Evolutionary conservation across 176 grass and related monocot genomes (phyloP).

Genomic region (Aegilops speltoides): DNA sequence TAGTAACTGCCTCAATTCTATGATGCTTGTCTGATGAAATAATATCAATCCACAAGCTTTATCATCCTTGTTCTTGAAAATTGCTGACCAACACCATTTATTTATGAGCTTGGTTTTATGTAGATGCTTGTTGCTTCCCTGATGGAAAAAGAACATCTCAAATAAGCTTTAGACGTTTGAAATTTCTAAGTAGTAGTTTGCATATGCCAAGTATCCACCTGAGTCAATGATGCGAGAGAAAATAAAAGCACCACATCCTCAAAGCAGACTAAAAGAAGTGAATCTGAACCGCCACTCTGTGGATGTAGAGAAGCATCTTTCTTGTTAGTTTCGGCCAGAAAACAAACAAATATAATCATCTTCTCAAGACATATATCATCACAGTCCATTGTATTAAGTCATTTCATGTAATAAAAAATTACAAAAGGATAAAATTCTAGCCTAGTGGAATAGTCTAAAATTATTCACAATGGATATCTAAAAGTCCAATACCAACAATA

Average conservation of each 20-base stretch:
- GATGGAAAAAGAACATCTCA: conserved; percentile 23
- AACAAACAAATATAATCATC: too few relatives aligned
- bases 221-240: conserved; percentile 57
- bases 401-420: too few relatives aligned
- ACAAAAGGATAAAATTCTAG: too few relatives aligned
- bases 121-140: conserved; percentile 65
- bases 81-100: conserved; percentile 70
- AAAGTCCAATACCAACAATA: too few relatives aligned
- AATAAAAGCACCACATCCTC: conserved; percentile 59
- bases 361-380: too few relatives aligned
- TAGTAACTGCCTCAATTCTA: conserved; percentile 70
- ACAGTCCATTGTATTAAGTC: too few relatives aligned
- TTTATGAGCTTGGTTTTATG: conserved; percentile 61
- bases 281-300: conserved; percentile 41
- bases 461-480: too few relatives aligned
- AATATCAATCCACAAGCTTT: conserved; percentile 67
- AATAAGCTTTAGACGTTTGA: conserved; percentile 20
- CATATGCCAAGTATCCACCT: conserved; percentile 41
- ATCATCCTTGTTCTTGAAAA: conserved; percentile 63
- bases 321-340: conserved; percentile 31
- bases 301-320: conserved; percentile 34
- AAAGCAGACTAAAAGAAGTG: conserved; percentile 76
- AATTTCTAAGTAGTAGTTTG: conserved; percentile 25
- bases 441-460: too few relatives aligned
- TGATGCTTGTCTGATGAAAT: conserved; percentile 70